phyloP scores from a whole-genome alignment of 2,329 filamentous ascomycete genomes.

The Colletotrichum scovillei region DNA sequence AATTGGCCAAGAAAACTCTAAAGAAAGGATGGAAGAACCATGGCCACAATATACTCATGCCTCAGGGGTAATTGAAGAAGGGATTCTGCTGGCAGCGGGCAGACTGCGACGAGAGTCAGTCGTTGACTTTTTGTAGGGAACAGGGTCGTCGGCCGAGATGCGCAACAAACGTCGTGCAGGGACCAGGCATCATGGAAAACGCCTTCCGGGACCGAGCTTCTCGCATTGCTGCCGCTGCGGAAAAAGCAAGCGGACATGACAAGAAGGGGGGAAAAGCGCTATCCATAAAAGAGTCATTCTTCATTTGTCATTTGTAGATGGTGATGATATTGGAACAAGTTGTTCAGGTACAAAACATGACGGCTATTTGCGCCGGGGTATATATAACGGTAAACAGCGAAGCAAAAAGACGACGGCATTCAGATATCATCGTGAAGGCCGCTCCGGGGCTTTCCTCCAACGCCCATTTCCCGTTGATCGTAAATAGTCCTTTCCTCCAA shows the following conservation, averaged over 20 bases:
- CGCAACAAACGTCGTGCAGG: constrained; percentile 1
- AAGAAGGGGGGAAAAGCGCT: neutral
- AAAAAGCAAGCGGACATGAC: neutral
- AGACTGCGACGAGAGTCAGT: constrained; percentile 16
- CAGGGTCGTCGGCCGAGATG: neutral
- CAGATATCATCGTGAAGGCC: constrained; percentile 11
- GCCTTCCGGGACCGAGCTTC: neutral
- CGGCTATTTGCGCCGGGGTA: constrained; percentile 37
- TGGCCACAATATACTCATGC: neutral
- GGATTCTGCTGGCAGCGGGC: neutral
- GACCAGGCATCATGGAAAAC: neutral
- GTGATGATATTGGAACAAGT: neutral
- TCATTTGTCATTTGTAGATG: neutral
- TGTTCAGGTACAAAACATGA: constrained; percentile 14
- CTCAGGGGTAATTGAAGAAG: neutral
- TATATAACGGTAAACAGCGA: constrained; percentile 30
- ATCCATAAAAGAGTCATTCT: constrained; percentile 24
- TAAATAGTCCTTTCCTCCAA: constrained; percentile 26
- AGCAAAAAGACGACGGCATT: constrained; percentile 7
- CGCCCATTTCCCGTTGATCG: constrained; percentile 33
- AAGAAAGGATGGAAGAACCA: neutral
- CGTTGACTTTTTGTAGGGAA: constrained; percentile 6
- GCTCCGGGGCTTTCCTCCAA: neutral
- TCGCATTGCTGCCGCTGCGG: neutral
- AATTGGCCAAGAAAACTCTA: neutral